phyloP scores from a whole-genome alignment of 2,329 filamentous ascomycete species.

The Fusarium tupiense region DNA sequence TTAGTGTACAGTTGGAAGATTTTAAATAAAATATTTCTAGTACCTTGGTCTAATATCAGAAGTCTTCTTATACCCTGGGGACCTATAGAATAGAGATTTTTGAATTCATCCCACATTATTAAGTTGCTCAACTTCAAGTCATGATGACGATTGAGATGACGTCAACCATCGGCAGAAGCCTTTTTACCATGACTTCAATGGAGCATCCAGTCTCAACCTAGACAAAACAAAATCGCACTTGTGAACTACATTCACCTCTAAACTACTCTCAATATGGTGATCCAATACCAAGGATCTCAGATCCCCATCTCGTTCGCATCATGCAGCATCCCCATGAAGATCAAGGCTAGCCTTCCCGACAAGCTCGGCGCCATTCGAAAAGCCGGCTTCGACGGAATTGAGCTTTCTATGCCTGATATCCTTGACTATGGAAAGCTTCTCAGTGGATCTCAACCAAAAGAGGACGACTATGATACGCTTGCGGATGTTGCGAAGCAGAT shows the following conservation, averaged over 20 bases:
- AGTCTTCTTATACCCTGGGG: no score
- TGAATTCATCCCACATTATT: no score
- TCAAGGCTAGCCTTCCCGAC: slow-evolving; percentile 62
- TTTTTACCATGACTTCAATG: neutral
- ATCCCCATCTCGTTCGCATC: slow-evolving; percentile 57
- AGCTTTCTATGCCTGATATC: slow-evolving; percentile 80
- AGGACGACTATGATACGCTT: slow-evolving; percentile 69
- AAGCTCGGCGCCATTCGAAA: slow-evolving; percentile 71
- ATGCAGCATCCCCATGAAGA: slow-evolving; percentile 62
- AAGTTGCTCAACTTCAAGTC: neutral
- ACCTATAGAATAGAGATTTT: no score
- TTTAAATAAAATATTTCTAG: no score
- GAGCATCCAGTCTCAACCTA: no score
- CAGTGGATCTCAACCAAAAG: slow-evolving; percentile 60
- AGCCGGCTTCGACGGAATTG: slow-evolving; percentile 74
- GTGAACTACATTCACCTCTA: rapidly evolving
- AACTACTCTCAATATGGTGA: neutral
- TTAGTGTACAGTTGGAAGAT: no score
- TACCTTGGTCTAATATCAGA: no score
- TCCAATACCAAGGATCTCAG: neutral
- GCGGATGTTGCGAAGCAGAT: slow-evolving; percentile 64
- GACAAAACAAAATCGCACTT: neutral
- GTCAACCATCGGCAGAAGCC: slow-evolving; percentile 9
- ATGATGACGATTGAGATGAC: slow-evolving; percentile 13
- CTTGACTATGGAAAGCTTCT: slow-evolving; percentile 66